Percentiles rank a stretch among this genome's conserved stretches.
Conservation (phyloP, 1,139 yeast genomes). For the Yamadazyma songkhlaensis region DNA sequence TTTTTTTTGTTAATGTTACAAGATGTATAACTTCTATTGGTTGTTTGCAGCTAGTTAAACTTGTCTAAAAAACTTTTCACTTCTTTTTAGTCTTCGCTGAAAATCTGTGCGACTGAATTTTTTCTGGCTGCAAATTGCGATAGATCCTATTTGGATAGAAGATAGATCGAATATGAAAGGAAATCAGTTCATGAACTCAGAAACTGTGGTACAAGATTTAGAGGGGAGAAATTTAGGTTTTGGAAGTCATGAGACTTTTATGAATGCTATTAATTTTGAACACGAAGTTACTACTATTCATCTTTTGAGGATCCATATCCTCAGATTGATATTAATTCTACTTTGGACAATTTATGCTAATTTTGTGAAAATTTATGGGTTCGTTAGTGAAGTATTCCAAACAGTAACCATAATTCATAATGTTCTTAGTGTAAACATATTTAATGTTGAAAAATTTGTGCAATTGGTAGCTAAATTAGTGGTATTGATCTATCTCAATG, state of each 20-base stretch:
- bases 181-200: neutral
- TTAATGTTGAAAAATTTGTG: constrained; percentile 11
- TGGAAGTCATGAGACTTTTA: neutral
- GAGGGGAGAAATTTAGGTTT: constrained; percentile 5
- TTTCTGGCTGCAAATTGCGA: too few relatives aligned
- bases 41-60: too few relatives aligned
- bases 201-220: neutral
- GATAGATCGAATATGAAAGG: too few relatives aligned
- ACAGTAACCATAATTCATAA: neutral
- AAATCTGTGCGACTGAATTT: too few relatives aligned
- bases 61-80: too few relatives aligned
- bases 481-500: constrained; percentile 1
- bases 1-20: constrained; percentile 13
- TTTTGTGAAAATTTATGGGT: neutral
- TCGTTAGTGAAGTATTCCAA: neutral
- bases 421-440: constrained; percentile 1
- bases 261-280: constrained; percentile 5
- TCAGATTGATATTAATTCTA: constrained; percentile 14
- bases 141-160: too few relatives aligned
- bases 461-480: constrained; percentile 6
- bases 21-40: too few relatives aligned
- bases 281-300: constrained; percentile 16
- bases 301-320: constrained; percentile 19
- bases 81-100: too few relatives aligned
- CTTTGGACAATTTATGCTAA: neutral